phyloP scores from a whole-genome alignment of 2,329 filamentous ascomycete species.

The Nothopassalora personata region DNA sequence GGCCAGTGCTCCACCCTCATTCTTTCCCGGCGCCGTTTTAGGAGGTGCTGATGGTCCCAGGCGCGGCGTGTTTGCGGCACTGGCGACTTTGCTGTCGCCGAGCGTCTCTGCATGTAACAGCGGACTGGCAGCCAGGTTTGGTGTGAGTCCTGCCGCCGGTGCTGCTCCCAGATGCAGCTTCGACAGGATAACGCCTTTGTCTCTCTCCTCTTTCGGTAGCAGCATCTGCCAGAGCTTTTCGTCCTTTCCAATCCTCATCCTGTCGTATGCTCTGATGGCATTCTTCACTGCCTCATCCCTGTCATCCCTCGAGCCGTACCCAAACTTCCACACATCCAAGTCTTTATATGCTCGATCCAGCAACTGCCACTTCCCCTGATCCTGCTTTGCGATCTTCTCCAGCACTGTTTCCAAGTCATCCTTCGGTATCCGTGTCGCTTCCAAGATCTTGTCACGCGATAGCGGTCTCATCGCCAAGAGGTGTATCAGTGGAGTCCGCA shows the following conservation, averaged over 20 bases:
- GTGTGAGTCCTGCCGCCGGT: constrained; percentile 22
- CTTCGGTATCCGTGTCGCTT: constrained; percentile 44
- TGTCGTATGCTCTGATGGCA: constrained; percentile 59
- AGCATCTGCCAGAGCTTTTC: constrained; percentile 60
- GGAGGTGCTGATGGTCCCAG: constrained; percentile 25
- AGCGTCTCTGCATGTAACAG: constrained; percentile 17
- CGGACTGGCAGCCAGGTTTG: constrained; percentile 28
- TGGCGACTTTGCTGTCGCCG: constrained; percentile 19
- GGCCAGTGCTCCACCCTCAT: constrained; percentile 26
- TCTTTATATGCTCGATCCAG: constrained; percentile 57
- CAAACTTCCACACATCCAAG: constrained; percentile 57
- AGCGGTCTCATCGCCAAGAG: constrained; percentile 51
- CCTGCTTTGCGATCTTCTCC: constrained; percentile 48
- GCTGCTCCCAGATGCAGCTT: constrained; percentile 48
- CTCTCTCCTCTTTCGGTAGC: constrained; percentile 55
- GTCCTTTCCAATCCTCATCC: constrained; percentile 53
- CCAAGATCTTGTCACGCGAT: constrained; percentile 43
- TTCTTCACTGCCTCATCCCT: constrained; percentile 57
- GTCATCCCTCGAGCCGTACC: constrained; percentile 51
- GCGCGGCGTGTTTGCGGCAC: constrained; percentile 26
- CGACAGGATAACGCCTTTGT: constrained; percentile 57
- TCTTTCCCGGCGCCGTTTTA: constrained; percentile 20
- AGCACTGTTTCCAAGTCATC: constrained; percentile 46
- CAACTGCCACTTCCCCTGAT: constrained; percentile 50
- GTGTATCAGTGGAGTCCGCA: constrained; percentile 44